These are phyloP conservation scores for Vanrija sp. DNA, from an alignment of 1,284 basidiomycete species.

Conservation along the genomic window DNA sequence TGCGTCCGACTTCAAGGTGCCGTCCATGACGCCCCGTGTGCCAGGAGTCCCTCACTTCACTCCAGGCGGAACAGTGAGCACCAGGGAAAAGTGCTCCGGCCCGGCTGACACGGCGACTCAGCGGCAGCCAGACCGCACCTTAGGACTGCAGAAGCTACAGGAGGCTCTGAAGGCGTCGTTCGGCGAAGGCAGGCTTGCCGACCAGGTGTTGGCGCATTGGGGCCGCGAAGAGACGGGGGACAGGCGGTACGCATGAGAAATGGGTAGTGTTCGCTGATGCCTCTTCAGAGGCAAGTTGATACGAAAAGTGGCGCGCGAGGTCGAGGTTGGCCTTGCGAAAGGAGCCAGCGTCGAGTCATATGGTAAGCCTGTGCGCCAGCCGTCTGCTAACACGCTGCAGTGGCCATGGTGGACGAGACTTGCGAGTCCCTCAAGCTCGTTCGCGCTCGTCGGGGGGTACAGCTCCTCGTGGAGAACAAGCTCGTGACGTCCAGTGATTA, in stretches of 20 bases:
- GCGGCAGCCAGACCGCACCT: constrained; percentile 1
- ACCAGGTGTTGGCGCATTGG: constrained; percentile 17
- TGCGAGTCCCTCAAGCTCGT: constrained; percentile 15
- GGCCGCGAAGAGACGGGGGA: constrained; percentile 9
- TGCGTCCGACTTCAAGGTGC: constrained; percentile 6
- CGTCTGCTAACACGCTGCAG: constrained; percentile 1
- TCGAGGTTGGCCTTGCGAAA: constrained; percentile 12
- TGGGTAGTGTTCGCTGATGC: neutral
- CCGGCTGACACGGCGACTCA: neutral
- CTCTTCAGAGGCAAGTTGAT: constrained; percentile 1
- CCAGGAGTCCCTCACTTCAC: neutral
- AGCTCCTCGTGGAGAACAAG: constrained; percentile 4
- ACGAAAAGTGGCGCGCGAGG: constrained; percentile 7
- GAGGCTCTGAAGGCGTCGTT: constrained; percentile 11
- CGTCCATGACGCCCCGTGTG: neutral
- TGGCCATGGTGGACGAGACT: neutral
- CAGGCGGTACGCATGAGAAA: constrained; percentile 4
- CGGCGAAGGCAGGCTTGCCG: constrained; percentile 5
- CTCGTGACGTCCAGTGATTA: constrained; percentile 2
- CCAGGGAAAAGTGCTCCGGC: no score
- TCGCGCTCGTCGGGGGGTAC: constrained; percentile 12
- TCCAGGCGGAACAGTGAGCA: neutral
- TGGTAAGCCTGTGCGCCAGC: neutral
- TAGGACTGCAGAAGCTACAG: constrained; percentile 8
- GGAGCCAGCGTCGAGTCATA: constrained; percentile 6